Evolutionary conservation across 169 alveolate species (phyloP).

Genomic region (Ichthyophthirius multifiliis): DNA sequence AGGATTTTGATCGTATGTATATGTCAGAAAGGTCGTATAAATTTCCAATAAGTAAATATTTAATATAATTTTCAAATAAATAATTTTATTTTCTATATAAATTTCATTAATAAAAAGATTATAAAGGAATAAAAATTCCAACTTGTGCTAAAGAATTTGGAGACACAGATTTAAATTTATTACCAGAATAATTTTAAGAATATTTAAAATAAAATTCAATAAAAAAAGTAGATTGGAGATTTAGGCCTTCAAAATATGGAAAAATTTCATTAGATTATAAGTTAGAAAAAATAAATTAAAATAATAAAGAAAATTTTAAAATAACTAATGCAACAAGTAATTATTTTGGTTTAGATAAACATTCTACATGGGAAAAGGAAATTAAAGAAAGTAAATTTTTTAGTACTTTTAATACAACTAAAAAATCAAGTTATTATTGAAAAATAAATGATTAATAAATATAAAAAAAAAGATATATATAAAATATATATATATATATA

Average conservation of each 20-base stretch:
- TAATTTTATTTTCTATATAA: no score
- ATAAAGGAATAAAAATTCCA: slow-evolving; percentile 35
- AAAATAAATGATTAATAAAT: no score
- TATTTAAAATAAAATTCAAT: slow-evolving; percentile 7
- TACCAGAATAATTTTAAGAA: slow-evolving; percentile 23
- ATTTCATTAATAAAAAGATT: no score
- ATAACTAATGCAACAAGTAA: slow-evolving; percentile 31
- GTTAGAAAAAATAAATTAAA: slow-evolving; percentile 19
- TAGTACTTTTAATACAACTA: no score
- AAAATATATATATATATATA: no score
- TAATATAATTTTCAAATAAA: no score
- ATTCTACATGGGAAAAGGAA: slow-evolving; percentile 45
- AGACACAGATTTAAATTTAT: not conserved
- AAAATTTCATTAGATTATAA: slow-evolving; percentile 29
- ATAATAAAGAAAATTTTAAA: slow-evolving; percentile 42
- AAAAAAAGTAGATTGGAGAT: slow-evolving; percentile 21
- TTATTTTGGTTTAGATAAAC: slow-evolving; percentile 35
- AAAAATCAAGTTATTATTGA: no score
- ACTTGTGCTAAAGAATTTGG: slow-evolving; percentile 14
- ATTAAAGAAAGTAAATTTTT: no score
- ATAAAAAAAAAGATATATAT: no score
- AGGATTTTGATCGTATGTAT: slow-evolving; percentile 27
- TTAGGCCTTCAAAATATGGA: slow-evolving; percentile 45
- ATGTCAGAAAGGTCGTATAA: slow-evolving; percentile 44
- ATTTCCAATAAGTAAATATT: no score